These are phyloP conservation scores for Nicotiana rustica DNA, from an alignment of 305 asterid genomes.

Conservation along the genomic window DNA sequence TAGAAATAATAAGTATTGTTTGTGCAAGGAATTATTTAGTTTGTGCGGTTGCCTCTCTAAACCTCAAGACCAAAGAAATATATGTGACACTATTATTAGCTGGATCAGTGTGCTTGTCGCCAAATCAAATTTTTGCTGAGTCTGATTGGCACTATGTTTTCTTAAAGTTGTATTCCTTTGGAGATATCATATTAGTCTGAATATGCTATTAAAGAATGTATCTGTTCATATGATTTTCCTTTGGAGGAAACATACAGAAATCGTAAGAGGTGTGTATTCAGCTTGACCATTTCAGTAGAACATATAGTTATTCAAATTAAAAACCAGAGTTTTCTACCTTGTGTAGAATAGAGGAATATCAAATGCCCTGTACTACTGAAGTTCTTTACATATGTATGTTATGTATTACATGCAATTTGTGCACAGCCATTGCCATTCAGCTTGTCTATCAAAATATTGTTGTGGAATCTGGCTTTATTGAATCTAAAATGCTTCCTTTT, in stretches of 20 bases:
- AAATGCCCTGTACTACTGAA: background rate
- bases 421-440: background rate
- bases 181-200: constrained; percentile 9
- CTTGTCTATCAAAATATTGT: constrained; percentile 11
- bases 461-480: constrained; percentile 11
- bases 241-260: background rate
- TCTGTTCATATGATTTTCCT: constrained; percentile 19
- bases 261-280: constrained; percentile 18
- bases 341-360: background rate
- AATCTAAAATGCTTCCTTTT: background rate
- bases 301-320: constrained; percentile 6
- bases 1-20: background rate
- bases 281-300: constrained; percentile 1
- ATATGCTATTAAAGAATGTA: background rate
- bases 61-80: constrained; percentile 2
- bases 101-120: constrained; percentile 4
- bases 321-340: constrained; percentile 15
- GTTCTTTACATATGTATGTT: background rate
- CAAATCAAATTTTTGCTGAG: constrained; percentile 4
- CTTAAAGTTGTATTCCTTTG: background rate
- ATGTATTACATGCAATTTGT: background rate
- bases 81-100: background rate
- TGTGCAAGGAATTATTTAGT: constrained; percentile 11
- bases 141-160: constrained; percentile 13
- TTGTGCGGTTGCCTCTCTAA: background rate